Percentiles rank a stretch among this genome's conserved stretches.
Conservation (phyloP, 2,329 filamentous ascomycete genomes). For the Fusarium begoniae region DNA sequence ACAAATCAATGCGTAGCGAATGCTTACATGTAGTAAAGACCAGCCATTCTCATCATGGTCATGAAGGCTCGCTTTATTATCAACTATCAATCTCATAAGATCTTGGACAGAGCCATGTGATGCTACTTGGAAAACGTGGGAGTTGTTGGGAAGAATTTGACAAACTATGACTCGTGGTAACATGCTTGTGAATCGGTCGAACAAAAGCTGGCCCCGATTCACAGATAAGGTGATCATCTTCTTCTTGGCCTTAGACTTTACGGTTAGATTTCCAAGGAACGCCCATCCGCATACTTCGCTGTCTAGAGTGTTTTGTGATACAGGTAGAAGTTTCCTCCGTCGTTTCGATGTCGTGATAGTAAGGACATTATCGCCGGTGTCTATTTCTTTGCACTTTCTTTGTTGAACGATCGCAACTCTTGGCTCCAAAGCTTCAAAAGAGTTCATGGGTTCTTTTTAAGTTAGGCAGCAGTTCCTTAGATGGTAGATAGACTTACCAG, state of each 20-base stretch:
- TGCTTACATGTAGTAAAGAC: background rate
- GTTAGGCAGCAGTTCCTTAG: fast-evolving
- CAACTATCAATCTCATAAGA: background rate
- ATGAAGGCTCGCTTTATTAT: background rate
- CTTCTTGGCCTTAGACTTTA: fast-evolving
- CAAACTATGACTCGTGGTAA: background rate
- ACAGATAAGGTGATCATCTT: background rate
- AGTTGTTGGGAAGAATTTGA: fast-evolving
- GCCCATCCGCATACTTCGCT: fast-evolving
- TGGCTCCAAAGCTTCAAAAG: fast-evolving
- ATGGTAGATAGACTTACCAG: fast-evolving
- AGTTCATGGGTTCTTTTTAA: fast-evolving
- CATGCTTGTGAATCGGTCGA: fast-evolving
- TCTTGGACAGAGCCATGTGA: fast-evolving
- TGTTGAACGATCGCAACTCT: background rate
- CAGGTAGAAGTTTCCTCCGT: fast-evolving
- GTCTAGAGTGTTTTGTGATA: fast-evolving
- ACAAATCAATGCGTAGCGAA: fast-evolving
- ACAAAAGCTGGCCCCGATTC: fast-evolving
- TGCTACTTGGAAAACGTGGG: background rate
- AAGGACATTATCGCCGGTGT: fast-evolving
- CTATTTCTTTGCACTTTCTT: background rate
- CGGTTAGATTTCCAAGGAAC: background rate
- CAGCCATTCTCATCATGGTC: background rate
- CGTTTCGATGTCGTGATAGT: background rate